Evolutionary conservation across 2,329 filamentous ascomycete genomes (phyloP).

Genomic region (Elsinoe perseae): DNA sequence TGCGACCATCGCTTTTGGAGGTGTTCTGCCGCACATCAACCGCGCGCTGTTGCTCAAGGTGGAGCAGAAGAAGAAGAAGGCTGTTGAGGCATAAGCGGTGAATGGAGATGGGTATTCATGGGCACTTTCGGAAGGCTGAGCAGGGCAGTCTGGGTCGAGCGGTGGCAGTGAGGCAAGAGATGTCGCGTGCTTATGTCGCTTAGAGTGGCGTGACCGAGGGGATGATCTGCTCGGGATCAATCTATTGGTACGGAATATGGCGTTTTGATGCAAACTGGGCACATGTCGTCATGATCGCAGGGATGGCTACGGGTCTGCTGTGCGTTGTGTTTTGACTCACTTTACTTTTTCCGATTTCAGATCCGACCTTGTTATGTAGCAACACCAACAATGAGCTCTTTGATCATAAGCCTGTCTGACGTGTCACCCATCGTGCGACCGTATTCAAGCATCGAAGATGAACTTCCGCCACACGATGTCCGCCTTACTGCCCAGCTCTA

Average conservation of each 20-base stretch:
- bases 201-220: not conserved
- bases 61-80: conserved; percentile 91
- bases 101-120: too few relatives aligned
- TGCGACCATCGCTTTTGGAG: conserved; percentile 95
- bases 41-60: conserved; percentile 91
- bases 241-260: not conserved
- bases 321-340: conserved; percentile 10
- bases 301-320: not conserved
- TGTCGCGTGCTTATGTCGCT: not conserved
- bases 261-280: not conserved
- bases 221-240: not conserved
- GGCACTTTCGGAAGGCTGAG: too few relatives aligned
- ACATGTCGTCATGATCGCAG: conserved; percentile 2
- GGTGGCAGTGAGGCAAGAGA: not conserved
- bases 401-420: not conserved
- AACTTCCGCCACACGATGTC: too few relatives aligned
- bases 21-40: conserved; percentile 98
- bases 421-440: not conserved
- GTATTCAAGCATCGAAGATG: too few relatives aligned
- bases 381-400: not conserved
- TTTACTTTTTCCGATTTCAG: conserved; percentile 9
- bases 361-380: not conserved
- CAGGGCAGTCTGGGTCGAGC: not conserved
- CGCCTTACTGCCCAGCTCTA: too few relatives aligned
- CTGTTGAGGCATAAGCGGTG: conserved; percentile 30